These are phyloP conservation scores for Nelumbo lutea DNA, from an alignment of 164 flowering plant genomes.

Conservation along the genomic window DNA sequence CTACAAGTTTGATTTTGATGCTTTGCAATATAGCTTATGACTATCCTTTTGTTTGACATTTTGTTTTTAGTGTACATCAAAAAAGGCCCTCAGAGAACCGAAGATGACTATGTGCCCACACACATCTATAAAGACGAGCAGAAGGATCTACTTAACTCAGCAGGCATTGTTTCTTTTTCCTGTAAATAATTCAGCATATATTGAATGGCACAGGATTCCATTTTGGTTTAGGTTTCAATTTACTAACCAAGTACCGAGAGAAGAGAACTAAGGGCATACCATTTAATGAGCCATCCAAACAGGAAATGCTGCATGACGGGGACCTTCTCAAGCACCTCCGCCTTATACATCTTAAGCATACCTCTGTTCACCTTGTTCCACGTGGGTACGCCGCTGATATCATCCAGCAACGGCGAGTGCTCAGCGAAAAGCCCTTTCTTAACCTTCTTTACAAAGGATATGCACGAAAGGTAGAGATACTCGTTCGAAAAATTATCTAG, in stretches of 20 bases:
- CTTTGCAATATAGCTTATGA: too few relatives aligned
- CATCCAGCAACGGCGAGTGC: conserved; percentile 94
- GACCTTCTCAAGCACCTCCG: conserved; percentile 60
- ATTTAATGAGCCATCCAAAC: conserved; percentile 48
- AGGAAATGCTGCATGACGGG: conserved; percentile 73
- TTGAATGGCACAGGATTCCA: too few relatives aligned
- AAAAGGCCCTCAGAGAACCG: too few relatives aligned
- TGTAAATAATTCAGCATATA: too few relatives aligned
- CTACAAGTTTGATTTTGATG: too few relatives aligned
- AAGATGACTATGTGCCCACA: too few relatives aligned
- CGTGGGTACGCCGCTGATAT: conserved; percentile 83
- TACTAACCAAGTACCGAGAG: neutral
- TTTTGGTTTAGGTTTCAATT: neutral
- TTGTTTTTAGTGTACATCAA: too few relatives aligned
- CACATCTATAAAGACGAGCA: too few relatives aligned
- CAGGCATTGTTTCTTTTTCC: too few relatives aligned
- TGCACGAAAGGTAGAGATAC: conserved; percentile 71
- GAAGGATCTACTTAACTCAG: too few relatives aligned
- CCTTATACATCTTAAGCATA: conserved; percentile 65
- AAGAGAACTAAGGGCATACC: conserved; percentile 30
- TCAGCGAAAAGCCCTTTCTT: conserved; percentile 90
- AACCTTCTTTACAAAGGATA: conserved; percentile 79
- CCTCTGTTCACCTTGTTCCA: conserved; percentile 96
- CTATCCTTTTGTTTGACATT: too few relatives aligned
- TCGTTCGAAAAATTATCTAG: conserved; percentile 75